Evolutionary conservation across 2,329 filamentous ascomycete species (phyloP).

Genomic region (Trematosphaeria pertusa): DNA sequence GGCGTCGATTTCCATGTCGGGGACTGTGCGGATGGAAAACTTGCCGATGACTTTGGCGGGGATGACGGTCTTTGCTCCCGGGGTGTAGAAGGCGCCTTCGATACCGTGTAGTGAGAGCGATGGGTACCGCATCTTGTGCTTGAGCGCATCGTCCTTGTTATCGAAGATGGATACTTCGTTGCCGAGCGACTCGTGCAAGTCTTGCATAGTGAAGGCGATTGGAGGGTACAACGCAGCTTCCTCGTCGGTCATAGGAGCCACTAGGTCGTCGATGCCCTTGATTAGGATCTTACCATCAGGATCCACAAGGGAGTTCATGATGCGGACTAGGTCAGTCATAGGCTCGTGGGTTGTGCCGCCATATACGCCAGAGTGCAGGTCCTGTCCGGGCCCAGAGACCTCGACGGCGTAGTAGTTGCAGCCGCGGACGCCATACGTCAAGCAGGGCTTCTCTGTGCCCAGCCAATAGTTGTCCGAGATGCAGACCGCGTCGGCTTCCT

Average conservation of each 20-base stretch:
- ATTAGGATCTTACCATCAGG: slow-evolving; percentile 91
- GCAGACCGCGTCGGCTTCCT: slow-evolving; percentile 93
- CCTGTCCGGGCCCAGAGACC: slow-evolving; percentile 87
- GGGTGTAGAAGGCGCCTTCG: slow-evolving; percentile 91
- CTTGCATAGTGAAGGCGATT: slow-evolving; percentile 96
- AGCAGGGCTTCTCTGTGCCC: slow-evolving; percentile 95
- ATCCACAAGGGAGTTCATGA: slow-evolving; percentile 86
- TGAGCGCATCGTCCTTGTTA: slow-evolving; percentile 90
- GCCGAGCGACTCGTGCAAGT: slow-evolving; percentile 89
- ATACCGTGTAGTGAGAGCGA: slow-evolving; percentile 93
- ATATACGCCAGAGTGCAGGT: slow-evolving; percentile 96
- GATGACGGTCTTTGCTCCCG: slow-evolving; percentile 97
- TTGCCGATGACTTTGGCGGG: slow-evolving; percentile 97
- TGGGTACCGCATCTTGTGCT: slow-evolving; percentile 95
- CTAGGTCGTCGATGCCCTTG: slow-evolving; percentile 91
- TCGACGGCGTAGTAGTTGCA: slow-evolving; percentile 98
- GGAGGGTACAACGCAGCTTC: slow-evolving; percentile 86
- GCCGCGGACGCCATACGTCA: slow-evolving; percentile 95
- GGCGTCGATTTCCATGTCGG: slow-evolving; percentile 92
- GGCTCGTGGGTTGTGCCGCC: slow-evolving; percentile 96
- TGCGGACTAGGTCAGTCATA: slow-evolving; percentile 90
- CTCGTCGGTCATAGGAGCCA: slow-evolving; percentile 84
- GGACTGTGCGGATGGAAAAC: slow-evolving; percentile 97
- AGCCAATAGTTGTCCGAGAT: slow-evolving; percentile 99
- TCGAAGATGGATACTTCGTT: slow-evolving; percentile 85